Evolutionary conservation across 1,139 yeast species (phyloP).

Genomic region (Nakaseomyces kungkrabaensis): DNA sequence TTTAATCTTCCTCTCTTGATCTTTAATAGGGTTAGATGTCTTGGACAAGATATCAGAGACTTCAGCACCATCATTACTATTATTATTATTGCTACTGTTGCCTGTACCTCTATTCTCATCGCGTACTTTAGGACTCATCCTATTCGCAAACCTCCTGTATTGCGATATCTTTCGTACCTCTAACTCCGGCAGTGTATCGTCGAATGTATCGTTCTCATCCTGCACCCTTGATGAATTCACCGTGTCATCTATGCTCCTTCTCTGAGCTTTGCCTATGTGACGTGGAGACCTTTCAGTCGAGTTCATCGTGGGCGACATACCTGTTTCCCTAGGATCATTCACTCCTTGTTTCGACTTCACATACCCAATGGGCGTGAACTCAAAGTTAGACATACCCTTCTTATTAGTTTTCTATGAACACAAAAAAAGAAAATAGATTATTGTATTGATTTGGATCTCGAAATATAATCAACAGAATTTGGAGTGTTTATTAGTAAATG

Average conservation of each 20-base stretch:
- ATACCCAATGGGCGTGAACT: constrained; percentile 29
- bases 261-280: constrained; percentile 12
- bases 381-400: constrained; percentile 11
- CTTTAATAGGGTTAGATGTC: constrained; percentile 2
- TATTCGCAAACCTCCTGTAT: neutral
- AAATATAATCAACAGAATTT: no score
- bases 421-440: neutral
- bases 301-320: constrained; percentile 5
- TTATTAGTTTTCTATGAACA: neutral
- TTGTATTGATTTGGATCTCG: no score
- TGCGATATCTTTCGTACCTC: constrained; percentile 3
- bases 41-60: neutral
- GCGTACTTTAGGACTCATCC: neutral
- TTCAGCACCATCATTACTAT: neutral
- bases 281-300: constrained; percentile 5
- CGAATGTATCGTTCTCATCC: constrained; percentile 26
- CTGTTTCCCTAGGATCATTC: constrained; percentile 4
- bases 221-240: constrained; percentile 20
- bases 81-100: neutral
- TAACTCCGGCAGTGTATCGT: constrained; percentile 25
- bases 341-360: constrained; percentile 16
- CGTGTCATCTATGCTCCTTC: constrained; percentile 17
- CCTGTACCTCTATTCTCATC: neutral
- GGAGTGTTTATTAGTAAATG: no score
- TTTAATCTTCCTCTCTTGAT: constrained; percentile 1